Base-by-base conservation (phyloP, 345 rosid genomes). In the Rhizophora apiculata region DNA sequence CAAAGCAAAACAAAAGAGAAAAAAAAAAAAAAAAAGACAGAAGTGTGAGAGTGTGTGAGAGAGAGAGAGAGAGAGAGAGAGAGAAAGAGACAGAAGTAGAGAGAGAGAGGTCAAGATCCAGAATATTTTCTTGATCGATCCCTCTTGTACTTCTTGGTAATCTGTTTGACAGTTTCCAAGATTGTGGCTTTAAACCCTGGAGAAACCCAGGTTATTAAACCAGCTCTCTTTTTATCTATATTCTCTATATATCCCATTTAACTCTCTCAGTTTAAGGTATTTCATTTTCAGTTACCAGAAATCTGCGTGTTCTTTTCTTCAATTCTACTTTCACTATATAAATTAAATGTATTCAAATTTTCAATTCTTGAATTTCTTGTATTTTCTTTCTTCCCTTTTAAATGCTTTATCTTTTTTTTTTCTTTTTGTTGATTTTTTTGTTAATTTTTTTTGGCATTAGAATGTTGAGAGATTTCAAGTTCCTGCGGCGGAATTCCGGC, bases 221-320 rank as follows among this genome's bases (percentile, higher is more conserved):
- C 65, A 48, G 43, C 22, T 37, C 22, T 26, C 27, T 52, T 57
- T 36, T 8, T 6, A 36, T 39, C 46, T 39, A 8, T 39, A 39
- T 39, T 39, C 46, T 39, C 13, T 39, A 39, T 39, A 39, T 39
- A 31, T 31, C 5, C 34, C 34, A 31, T 31, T 31, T 31, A 31
- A 31, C 34, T 31, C 34, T 31, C 34, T 31, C 34, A 31, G 6
- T 34, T 34, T 7, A 34, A 34, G 37, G 18, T 13, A 43, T 15
- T 39, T 11, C 15, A 39, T 13, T 55, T n/a, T 54, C 58, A 71
- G 39, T 31, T 19, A 51, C 51, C 13, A 60, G 51, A 18, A 22
- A 22, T 56, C 63, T 57, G 19, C 36, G 24, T 2, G 27, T 67
- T 21, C 70, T 67, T 26, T 55, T 67, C 61, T 67, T 53, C 60